A percentile compares a stretch with the other conserved stretches of the same genome.
phyloP scores from a whole-genome alignment of 164 flowering plant genomes.

The Malania oleifera region DNA sequence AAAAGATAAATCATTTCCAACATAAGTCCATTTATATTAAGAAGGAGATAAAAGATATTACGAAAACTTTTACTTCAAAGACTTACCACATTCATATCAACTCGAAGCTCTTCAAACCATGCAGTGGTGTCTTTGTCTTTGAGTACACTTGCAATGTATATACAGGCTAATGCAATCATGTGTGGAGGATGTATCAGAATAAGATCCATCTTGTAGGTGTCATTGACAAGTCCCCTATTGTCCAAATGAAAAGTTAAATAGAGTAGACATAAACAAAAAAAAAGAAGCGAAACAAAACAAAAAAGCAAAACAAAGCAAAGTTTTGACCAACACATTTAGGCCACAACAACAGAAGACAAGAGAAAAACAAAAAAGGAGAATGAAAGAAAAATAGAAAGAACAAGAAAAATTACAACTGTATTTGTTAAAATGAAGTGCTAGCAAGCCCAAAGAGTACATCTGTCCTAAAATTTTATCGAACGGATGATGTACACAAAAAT shows the following conservation, averaged over 20 bases:
- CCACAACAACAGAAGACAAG: background rate
- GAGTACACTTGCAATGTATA: constrained; percentile 76
- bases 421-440: too few species aligned
- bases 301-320: too few species aligned
- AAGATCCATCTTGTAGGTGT: constrained; percentile 92
- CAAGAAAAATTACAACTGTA: too few species aligned
- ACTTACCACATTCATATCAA: constrained; percentile 94
- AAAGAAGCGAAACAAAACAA: too few species aligned
- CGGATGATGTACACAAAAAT: too few species aligned
- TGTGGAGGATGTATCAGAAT: constrained; percentile 89
- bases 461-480: too few species aligned
- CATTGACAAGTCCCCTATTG: constrained; percentile 84
- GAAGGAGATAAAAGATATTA: background rate
- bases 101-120: constrained; percentile 99
- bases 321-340: too few species aligned
- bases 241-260: constrained; percentile 8
- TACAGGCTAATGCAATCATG: constrained; percentile 87
- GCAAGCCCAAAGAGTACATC: too few species aligned
- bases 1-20: background rate
- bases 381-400: too few species aligned
- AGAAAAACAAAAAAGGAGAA: background rate
- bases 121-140: constrained; percentile 83
- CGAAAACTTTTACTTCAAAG: background rate
- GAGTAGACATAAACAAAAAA: background rate
- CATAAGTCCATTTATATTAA: background rate